phyloP scores from a whole-genome alignment of 2,329 filamentous ascomycete genomes.

The Colletotrichum liaoningense region DNA sequence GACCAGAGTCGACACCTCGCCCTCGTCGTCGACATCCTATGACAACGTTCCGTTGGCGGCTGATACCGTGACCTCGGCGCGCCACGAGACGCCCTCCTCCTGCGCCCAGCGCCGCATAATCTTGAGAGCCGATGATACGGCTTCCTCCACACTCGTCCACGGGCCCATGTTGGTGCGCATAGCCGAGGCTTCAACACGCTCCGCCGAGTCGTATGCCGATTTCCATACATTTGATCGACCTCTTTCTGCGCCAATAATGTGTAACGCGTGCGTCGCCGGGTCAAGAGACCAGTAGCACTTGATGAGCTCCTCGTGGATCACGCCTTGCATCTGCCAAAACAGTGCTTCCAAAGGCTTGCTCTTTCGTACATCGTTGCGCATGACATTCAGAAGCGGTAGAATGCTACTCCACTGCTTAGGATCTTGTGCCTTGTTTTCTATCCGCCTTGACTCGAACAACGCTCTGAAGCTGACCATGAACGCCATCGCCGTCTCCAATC shows the following conservation, averaged over 20 bases:
- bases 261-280: slow-evolving; percentile 31
- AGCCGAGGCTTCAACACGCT: slow-evolving; percentile 42
- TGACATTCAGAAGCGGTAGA: slow-evolving; percentile 56
- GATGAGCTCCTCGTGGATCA: slow-evolving; percentile 59
- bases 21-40: slow-evolving; percentile 16
- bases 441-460: slow-evolving; percentile 55
- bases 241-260: slow-evolving; percentile 42
- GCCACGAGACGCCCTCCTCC: slow-evolving; percentile 59
- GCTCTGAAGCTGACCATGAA: slow-evolving; percentile 67
- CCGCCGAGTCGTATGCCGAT: slow-evolving; percentile 45
- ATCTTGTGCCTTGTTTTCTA: slow-evolving; percentile 58
- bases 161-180: slow-evolving; percentile 47
- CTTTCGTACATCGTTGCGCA: slow-evolving; percentile 51
- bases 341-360: slow-evolving; percentile 52
- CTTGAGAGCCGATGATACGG: slow-evolving; percentile 50
- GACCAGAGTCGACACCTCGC: neutral
- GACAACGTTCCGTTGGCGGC: slow-evolving; percentile 26
- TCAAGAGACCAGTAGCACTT: slow-evolving; percentile 49
- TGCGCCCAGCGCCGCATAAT: slow-evolving; percentile 57
- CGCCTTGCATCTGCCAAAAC: slow-evolving; percentile 55
- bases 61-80: slow-evolving; percentile 46
- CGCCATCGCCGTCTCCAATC: slow-evolving; percentile 61
- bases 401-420: slow-evolving; percentile 55
- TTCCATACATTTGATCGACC: slow-evolving; percentile 43
- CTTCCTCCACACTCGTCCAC: slow-evolving; percentile 59